Percentiles rank a stretch among this genome's conserved stretches.
Conservation (phyloP, 2,329 filamentous ascomycete genomes). For the Pseudogymnoascus destructans region DNA sequence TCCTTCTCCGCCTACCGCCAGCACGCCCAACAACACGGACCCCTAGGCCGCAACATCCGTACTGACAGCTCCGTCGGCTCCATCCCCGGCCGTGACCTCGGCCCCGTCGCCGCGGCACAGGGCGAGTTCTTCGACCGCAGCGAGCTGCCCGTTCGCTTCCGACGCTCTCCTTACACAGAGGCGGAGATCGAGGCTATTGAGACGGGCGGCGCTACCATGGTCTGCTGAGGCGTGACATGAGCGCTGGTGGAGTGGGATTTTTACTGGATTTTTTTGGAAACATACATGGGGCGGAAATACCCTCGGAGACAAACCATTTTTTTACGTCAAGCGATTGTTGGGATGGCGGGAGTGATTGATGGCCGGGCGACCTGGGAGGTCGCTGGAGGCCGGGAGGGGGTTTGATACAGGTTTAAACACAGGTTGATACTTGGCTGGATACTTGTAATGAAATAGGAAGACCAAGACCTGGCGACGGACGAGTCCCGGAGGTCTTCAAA, state of each 20-base stretch:
- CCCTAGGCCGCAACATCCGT: slow-evolving; percentile 29
- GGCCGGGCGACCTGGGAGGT: not conserved
- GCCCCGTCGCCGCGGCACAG: slow-evolving; percentile 53
- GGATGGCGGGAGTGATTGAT: not conserved
- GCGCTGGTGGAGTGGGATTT: not conserved
- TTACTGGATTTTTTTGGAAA: not conserved
- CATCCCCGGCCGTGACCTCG: slow-evolving; percentile 54
- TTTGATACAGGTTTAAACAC: slow-evolving; percentile 1
- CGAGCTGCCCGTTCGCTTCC: slow-evolving; percentile 77
- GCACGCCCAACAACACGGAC: slow-evolving; percentile 46
- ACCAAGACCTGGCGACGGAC: slow-evolving; percentile 2
- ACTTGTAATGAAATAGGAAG: slow-evolving; percentile 6
- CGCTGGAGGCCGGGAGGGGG: not conserved
- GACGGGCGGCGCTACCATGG: slow-evolving; percentile 70
- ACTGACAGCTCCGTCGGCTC: slow-evolving; percentile 20
- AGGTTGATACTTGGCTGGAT: slow-evolving; percentile 7
- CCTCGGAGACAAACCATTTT: not conserved
- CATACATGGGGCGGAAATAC: slow-evolving; percentile 1
- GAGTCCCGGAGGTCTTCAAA: not conserved
- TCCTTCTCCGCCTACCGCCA: slow-evolving; percentile 48
- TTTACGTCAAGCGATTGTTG: not conserved
- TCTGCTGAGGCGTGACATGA: slow-evolving; percentile 22
- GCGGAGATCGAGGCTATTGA: slow-evolving; percentile 93
- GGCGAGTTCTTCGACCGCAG: slow-evolving; percentile 81
- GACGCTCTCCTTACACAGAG: slow-evolving; percentile 55